A percentile compares a stretch with the other conserved stretches of the same genome.
phyloP scores from a whole-genome alignment of 2,329 filamentous ascomycete species.

The Epichloe festucae region DNA sequence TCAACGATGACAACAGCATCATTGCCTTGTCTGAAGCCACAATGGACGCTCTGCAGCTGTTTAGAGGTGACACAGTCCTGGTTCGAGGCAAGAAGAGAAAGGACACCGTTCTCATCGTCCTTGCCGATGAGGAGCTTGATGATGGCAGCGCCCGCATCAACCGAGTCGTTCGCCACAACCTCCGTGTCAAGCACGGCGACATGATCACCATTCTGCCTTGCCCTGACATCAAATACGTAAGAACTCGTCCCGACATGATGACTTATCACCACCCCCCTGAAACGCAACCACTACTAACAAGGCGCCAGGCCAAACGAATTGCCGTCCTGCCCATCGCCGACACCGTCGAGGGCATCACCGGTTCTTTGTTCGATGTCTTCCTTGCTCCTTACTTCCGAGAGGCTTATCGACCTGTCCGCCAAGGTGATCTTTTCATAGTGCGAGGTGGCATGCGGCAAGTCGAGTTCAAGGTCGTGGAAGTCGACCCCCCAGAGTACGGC shows the following conservation, averaged over 20 bases:
- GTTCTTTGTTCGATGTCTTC: conserved; percentile 97
- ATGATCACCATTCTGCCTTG: conserved; percentile 95
- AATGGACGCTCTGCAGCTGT: conserved; percentile 96
- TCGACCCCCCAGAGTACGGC: conserved; percentile 95
- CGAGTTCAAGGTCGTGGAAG: conserved; percentile 98
- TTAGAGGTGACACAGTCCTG: conserved; percentile 95
- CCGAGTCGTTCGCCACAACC: conserved; percentile 94
- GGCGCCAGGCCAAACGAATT: conserved; percentile 81
- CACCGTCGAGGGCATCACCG: conserved; percentile 93
- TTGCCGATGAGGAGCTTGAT: conserved; percentile 95
- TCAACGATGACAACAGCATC: conserved; percentile 99
- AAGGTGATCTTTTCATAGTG: conserved; percentile 95
- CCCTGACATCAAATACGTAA: conserved; percentile 99
- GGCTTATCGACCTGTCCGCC: conserved; percentile 91
- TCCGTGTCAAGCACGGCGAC: conserved; percentile 96
- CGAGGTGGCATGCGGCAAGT: conserved; percentile 98
- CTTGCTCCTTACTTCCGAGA: conserved; percentile 99
- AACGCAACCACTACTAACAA: conserved; percentile 7
- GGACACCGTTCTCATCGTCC: conserved; percentile 94
- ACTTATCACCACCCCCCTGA: no score
- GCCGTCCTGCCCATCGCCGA: conserved; percentile 96
- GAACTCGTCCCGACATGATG: conserved; percentile 23
- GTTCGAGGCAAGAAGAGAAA: conserved; percentile 99
- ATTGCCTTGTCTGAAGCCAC: conserved; percentile 97
- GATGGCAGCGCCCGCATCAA: conserved; percentile 96